phyloP scores from a whole-genome alignment of 768 basidiomycete species.

The Collybia mongolica region DNA sequence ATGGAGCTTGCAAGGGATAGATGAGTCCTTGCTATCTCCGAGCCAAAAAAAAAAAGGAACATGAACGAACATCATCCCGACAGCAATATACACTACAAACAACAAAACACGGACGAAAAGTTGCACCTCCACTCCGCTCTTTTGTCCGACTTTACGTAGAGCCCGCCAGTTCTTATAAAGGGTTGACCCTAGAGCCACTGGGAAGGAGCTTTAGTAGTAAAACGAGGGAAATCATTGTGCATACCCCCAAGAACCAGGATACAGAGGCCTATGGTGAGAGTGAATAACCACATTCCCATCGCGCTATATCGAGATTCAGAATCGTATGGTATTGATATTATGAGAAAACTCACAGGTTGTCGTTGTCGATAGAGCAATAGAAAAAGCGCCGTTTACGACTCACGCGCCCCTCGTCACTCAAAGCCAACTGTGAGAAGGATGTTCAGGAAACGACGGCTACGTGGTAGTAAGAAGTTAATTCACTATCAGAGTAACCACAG shows the following conservation, averaged over 20 bases:
- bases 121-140: conserved; percentile 21
- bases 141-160: conserved; percentile 24
- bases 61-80: conserved; percentile 29
- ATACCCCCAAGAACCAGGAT: conserved; percentile 28
- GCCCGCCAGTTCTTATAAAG: conserved; percentile 30
- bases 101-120: conserved; percentile 30
- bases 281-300: conserved; percentile 13
- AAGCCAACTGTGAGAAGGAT: too few species aligned
- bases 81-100: conserved; percentile 29
- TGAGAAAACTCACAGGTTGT: too few species aligned
- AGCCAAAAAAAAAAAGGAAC: background rate
- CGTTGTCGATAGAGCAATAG: too few species aligned
- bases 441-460: too few species aligned
- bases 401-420: too few species aligned
- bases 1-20: conserved; percentile 19
- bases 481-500: conserved; percentile 24
- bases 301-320: conserved; percentile 15
- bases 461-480: too few species aligned
- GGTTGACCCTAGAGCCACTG: conserved; percentile 27
- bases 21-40: background rate
- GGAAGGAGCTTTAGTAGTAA: background rate
- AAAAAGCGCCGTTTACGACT: too few species aligned
- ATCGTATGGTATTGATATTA: too few species aligned
- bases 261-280: conserved; percentile 22
- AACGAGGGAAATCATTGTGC: background rate